Evolutionary conservation across 345 rosid genomes (phyloP).

Genomic region (Bruguiera parviflora): DNA sequence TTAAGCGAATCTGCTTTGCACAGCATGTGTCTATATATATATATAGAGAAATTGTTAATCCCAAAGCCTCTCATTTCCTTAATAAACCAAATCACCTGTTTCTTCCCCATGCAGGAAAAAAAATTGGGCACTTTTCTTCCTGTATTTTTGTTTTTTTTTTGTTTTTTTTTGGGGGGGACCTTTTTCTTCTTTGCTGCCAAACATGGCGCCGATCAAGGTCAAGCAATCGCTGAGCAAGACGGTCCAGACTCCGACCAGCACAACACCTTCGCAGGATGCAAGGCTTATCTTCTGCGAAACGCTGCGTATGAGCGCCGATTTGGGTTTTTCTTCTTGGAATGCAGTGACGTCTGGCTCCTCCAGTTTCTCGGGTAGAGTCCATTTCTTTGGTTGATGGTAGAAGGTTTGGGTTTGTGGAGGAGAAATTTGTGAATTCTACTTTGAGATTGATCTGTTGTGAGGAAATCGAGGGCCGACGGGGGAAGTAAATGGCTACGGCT

Average conservation of each 20-base stretch:
- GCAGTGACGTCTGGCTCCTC: background rate
- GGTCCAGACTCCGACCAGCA: slow-evolving; percentile 10
- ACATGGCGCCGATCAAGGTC: slow-evolving; percentile 17
- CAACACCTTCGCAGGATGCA: slow-evolving; percentile 46
- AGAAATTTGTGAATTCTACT: slow-evolving; percentile 44
- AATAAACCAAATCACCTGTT: too few relatives aligned
- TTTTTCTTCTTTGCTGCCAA: too few relatives aligned
- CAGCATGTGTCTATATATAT: too few relatives aligned
- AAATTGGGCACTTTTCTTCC: too few relatives aligned
- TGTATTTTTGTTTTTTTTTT: too few relatives aligned
- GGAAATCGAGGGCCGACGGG: slow-evolving; percentile 83
- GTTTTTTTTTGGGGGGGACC: too few relatives aligned
- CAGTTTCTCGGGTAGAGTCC: background rate
- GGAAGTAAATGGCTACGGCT: slow-evolving; percentile 58
- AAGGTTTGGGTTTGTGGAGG: too few relatives aligned
- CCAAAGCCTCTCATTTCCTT: too few relatives aligned
- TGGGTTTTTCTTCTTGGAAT: slow-evolving; percentile 33
- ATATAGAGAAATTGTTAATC: too few relatives aligned
- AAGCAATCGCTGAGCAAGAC: slow-evolving; percentile 21
- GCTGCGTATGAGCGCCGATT: slow-evolving; percentile 87
- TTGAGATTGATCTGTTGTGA: slow-evolving; percentile 77
- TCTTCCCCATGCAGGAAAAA: too few relatives aligned
- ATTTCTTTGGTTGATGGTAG: background rate
- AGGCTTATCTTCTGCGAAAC: slow-evolving; percentile 84
- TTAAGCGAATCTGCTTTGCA: too few relatives aligned